Base-by-base conservation (phyloP, 768 basidiomycete species). In the Trametes villosa region DNA sequence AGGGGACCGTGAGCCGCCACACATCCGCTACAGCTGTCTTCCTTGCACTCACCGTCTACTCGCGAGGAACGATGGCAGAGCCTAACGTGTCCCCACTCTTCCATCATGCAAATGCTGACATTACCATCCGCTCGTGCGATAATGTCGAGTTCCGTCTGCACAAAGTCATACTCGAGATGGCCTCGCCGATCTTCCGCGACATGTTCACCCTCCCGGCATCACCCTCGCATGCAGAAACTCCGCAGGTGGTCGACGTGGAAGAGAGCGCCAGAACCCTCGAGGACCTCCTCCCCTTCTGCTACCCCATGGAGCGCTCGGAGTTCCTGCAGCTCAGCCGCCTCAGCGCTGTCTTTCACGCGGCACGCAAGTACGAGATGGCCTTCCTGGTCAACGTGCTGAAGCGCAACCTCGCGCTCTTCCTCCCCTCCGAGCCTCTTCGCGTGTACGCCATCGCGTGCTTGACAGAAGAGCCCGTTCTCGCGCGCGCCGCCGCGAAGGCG, bases 91-190 rank as follows among this genome's bases (percentile, higher is more conserved):
- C 47, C n/a, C n/a, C 38, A 4, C 46, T 57, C n/a, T 57, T 82
- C 72, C 69, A 80, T 62, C 73, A 76, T 46, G 67, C 50, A 24
- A 73, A 77, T 22, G 78, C 77, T 4, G 79, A 83, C 62, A 66
- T 81, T 58, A 71, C 79, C 48, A 70, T 84, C 41, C 75, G 75
- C 34, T 76, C 79, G 7, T 66, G 71, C 6, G 81, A 84, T 55
- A 75, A 74, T 11, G 74, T 75, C 7, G 62, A 73, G 9, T 82
- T 84, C 62, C 78, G 75, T 29, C 72, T 83, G 49, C 76, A 79
- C 66, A 78, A 75, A 46, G 59, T 77, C 45, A 75, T 80, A 40
- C 66, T 85, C 38, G 72, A 73, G 33, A 75, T 70, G 55, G 76
- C 77, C 6, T 83, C 79, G 17, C 68, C 77, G 1, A 68, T 82